Evolutionary conservation across 495 filamentous ascomycete genomes (phyloP).

Genomic region (Aspergillus campestris): DNA sequence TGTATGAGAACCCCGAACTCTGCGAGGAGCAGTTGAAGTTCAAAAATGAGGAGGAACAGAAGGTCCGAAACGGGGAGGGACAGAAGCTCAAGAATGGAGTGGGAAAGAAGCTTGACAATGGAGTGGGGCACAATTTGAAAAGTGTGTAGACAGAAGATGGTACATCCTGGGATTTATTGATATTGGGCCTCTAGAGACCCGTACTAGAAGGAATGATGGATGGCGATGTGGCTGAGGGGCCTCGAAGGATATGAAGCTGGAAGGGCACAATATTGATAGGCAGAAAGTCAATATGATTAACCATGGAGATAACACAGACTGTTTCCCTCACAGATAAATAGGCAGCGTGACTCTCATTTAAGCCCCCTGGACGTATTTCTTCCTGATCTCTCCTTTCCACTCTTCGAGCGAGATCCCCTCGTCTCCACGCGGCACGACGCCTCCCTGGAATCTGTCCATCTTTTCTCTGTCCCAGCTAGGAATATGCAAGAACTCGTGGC

Average conservation of each 20-base stretch:
- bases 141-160: no score
- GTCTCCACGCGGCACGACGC: conserved; percentile 22
- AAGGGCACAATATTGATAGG: no score
- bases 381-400: conserved; percentile 26
- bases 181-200: no score
- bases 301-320: no score
- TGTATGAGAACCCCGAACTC: conserved; percentile 25
- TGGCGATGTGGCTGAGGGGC: no score
- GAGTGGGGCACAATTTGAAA: not conserved
- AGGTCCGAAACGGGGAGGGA: not conserved
- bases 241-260: no score
- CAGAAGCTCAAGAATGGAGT: conserved; percentile 6
- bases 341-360: not conserved
- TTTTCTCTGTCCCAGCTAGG: conserved; percentile 23
- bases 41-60: not conserved
- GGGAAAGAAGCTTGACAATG: not conserved
- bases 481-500: conserved; percentile 29
- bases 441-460: conserved; percentile 9
- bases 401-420: conserved; percentile 26
- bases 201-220: no score
- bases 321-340: not conserved
- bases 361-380: conserved; percentile 12
- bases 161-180: no score
- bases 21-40: conserved; percentile 15
- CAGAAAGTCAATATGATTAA: no score